Evolutionary conservation across 208 protist genomes (phyloP), one percentile per base, ranked within the genome.

Genomic region (Phytomonas francai): DNA sequence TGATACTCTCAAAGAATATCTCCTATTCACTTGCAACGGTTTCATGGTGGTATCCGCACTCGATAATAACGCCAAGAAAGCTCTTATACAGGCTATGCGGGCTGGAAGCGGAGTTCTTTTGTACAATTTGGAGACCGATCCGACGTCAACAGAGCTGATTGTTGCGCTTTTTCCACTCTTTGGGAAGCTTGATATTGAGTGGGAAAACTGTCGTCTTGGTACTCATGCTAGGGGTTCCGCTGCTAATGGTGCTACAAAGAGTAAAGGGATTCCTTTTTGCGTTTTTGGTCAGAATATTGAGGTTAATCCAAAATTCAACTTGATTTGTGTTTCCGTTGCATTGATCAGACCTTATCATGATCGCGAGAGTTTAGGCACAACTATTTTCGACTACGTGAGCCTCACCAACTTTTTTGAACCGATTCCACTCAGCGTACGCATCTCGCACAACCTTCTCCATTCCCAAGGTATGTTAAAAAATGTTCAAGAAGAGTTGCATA

Each of bases 61-160:
- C 22, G 73, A 88, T 34, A 45, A 71, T 3, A 63, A 71, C 12
- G 71, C 78, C 29, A 65, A 67, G n/a, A 77, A 85, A n/a, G 68
- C 73, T 28, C 54, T 93, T 19, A 51, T 83, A 7, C 67, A 75
- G 29, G 84, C 84, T 27, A 81, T 87, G 78, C 71, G 57, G 30
- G 45, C 76, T 59, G 87, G 87, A 16, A 70, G 76, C 39, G 89
- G 87, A 6, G 81, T 95, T 25, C 64, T 95, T 31, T 67, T 95
- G 58, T 85, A 85, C 49, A 87, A 91, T 68, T 78, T 87, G 45
- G 64, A 80, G 45, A 54, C 45, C 19, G 45, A 54, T 25, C 45
- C 56, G 67, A 54, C 25, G 45, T 54, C 45, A 54, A 54, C 45
- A 54, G 45, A 54, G 45, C 45, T 54, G 19, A 54, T 54, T 54